Base-by-base conservation (phyloP, 2,329 filamentous ascomycete species). In the Coniella lustricola region DNA sequence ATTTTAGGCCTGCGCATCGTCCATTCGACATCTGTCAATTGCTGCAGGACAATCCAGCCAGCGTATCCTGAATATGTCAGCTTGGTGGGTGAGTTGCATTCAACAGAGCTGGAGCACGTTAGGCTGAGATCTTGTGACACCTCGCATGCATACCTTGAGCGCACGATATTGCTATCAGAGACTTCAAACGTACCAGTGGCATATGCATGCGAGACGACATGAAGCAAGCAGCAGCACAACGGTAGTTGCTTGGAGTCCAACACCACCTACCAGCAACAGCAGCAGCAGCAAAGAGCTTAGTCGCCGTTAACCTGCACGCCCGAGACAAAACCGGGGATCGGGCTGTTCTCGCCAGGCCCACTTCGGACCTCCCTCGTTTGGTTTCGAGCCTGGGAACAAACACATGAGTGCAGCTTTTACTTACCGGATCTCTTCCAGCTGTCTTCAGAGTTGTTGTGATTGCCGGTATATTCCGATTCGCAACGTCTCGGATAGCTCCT, bases 121-220 rank as follows among this genome's bases (percentile, higher is more conserved):
- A 40, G 50, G 50, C 42, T 49, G 37, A 49, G 50, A 52, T 50
- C 47, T 52, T 44, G 47, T 46, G 12, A 36, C 43, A 52, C 37
- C 33, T 49, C 18, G 45, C 41, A 39, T 49, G 44, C 46, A 34
- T 41, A 17, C 20, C n/a, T 20, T 16, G 22, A 36, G 13, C 32
- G 48, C 7, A 44, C 25, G 25, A 29, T 29, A 29, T 29, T 29
- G 25, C 25, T 29, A 29, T 29, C 25, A 29, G 25, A 5, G 25
- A 10, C 25, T 29, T 29, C 25, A 29, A 29, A 29, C 25, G 5
- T 10, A 29, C 5, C 25, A 10, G 25, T 42, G 20, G 16, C 39
- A 48, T 31, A 29, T 22, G 41, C 22, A 46, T 52, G 42, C 35
- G 13, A 45, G 18, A 38, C 21, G 39, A 35, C 41, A 49, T 46